A percentile compares a stretch with the other conserved stretches of the same genome.
Conservation (phyloP, 164 flowering plant species). For the Houttuynia cordata region DNA sequence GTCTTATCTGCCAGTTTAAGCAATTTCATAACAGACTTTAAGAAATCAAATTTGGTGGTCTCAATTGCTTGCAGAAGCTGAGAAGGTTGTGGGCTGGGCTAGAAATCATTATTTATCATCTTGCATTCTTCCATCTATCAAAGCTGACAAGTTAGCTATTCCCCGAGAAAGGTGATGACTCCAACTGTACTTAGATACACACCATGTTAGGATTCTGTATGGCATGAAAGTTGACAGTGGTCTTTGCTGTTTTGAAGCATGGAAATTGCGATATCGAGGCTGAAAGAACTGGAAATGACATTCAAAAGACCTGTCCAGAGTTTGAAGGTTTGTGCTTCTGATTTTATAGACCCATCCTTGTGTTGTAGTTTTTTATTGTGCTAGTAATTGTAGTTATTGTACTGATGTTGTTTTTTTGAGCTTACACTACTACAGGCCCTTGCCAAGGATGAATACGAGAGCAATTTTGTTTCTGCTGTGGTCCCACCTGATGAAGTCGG, state of each 20-base stretch:
- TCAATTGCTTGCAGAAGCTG: constrained; percentile 57
- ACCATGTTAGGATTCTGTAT: not conserved
- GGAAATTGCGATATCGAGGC: constrained; percentile 69
- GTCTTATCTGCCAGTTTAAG: not conserved
- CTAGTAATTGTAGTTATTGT: not conserved
- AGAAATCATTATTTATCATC: constrained; percentile 73
- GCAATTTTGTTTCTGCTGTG: constrained; percentile 89
- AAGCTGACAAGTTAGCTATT: constrained; percentile 48
- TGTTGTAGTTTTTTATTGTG: not conserved
- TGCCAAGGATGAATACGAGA: constrained; percentile 94
- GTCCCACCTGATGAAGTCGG: constrained; percentile 96
- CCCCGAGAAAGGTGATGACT: constrained; percentile 67
- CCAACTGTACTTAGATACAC: not conserved
- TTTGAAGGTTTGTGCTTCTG: constrained; percentile 50
- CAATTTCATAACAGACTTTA: not conserved
- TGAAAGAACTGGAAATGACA: constrained; percentile 62
- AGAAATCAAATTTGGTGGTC: not conserved
- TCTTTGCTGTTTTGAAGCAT: constrained; percentile 40
- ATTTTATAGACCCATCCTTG: not conserved
- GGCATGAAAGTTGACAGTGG: not conserved
- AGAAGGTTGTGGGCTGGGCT: constrained; percentile 96
- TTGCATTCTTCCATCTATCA: constrained; percentile 50
- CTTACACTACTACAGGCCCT: constrained; percentile 42
- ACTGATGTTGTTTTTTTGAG: not conserved
- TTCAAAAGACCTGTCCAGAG: constrained; percentile 66